Conservation (phyloP, 179 eudicot genomes). For the Sideroxylon spinosum region DNA sequence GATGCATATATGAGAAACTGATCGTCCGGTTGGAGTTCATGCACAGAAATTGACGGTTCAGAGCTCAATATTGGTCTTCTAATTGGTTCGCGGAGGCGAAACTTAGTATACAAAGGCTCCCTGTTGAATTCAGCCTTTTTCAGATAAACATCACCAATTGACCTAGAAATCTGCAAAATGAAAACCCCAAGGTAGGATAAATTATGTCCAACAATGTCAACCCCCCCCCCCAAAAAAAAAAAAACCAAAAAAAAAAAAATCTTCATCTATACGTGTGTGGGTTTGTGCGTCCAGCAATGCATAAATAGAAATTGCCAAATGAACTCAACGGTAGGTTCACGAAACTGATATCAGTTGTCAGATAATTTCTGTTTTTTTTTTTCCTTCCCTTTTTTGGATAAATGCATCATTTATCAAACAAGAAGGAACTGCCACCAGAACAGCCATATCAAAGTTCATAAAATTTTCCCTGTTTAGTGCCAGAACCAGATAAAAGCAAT, state of each 20-base stretch:
- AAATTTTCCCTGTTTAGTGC: not conserved
- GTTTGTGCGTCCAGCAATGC: not conserved
- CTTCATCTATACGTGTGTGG: too few relatives aligned
- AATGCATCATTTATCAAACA: not conserved
- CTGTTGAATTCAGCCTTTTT: constrained; percentile 69
- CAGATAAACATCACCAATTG: constrained; percentile 73
- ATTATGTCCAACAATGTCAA: not conserved
- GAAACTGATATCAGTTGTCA: not conserved
- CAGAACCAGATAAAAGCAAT: not conserved
- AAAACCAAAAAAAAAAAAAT: too few relatives aligned
- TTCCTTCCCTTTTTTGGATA: not conserved
- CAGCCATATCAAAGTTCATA: not conserved
- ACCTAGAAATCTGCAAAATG: constrained; percentile 58
- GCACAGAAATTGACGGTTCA: constrained; percentile 55
- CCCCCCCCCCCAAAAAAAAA: too few relatives aligned
- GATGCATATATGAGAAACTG: constrained; percentile 76
- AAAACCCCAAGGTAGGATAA: not conserved
- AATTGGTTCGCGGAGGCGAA: constrained; percentile 64
- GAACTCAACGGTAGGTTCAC: not conserved
- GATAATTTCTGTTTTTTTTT: not conserved
- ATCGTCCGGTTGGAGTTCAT: constrained; percentile 58
- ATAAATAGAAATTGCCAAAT: not conserved
- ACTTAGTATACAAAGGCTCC: constrained; percentile 65
- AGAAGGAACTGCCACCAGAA: not conserved
- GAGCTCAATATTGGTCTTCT: constrained; percentile 60